Base-by-base conservation (phyloP, 106 monocot genomes). In the Posidonia australis region DNA sequence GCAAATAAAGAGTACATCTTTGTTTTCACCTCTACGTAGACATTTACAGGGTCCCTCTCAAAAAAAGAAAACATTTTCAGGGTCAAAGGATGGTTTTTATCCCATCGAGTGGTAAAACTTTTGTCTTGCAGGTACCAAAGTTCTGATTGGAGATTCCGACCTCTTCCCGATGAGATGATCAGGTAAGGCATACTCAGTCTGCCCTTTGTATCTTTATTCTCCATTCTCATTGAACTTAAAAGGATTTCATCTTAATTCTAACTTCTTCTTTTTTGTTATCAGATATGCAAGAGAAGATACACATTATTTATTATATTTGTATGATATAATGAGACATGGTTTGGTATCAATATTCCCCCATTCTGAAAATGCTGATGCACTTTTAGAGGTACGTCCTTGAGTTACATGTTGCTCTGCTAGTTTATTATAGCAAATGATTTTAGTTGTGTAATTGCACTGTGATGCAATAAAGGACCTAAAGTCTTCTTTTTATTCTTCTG, bases 261-360 rank as follows among this genome's bases (percentile, higher is more conserved):
- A 36, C 7, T 36, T 4, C 7, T 4, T 36, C 2, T 36, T 36
- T 31, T 10, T 42, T 36, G 16, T 64, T 66, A 54, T 42, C 76
- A 98, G 96, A 69, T 98, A 99, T 75, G 98, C 85, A 10, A 85
- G 91, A 79, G 91, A 99, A 78, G 98, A 99, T 66, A 91, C 98
- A 63, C 98, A 99, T 55, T 88, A 99, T 72, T 71, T 91, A 21
- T 60, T 99, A 25, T 73, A 88, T 65, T 76, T 99, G 43, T 99
- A 88, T 81, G 91, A 99, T 72, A 41, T 91, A 30, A 99, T 99
- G 91, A 81, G 67, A 68, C 44, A 23, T 10, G 68, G 51, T 60
- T 76, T 99, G 65, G 45, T 82, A 12, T 74, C 75, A 19, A 41
- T 64, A 53, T 84, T 7, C 36, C n/a, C 87, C 12, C 48, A 57